Evolutionary conservation across 148 eudicot genomes (phyloP), one percentile per base, ranked within the genome.

Genomic region (Arctostaphylos glauca): DNA sequence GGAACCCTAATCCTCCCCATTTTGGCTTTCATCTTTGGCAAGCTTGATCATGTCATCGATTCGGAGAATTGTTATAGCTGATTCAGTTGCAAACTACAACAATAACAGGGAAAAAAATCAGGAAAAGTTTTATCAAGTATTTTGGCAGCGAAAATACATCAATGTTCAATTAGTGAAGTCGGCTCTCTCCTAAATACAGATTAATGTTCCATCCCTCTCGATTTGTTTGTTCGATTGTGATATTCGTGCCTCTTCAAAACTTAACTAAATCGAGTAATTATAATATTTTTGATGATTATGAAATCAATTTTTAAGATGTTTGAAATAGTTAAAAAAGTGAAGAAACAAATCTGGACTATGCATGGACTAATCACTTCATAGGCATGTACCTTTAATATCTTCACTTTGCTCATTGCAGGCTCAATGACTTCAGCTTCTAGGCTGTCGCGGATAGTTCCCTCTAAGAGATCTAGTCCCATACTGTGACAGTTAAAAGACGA

Each of bases 321-420:
- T 1, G 0, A 31, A 31, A 31, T 31, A 31, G 1, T 31, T 31
- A n/a, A 31, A 31, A n/a, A 31, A 31, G 38, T 31, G 38, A 31
- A 31, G 38, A 31, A 31, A 31, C 38, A 31, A 31, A 31, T 31
- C 38, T 0, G 38, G 38, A 31, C 38, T 19, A 59, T 19, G 6
- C 15, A 15, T 15, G 2, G 5, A 59, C 31, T 2, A 64, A 21
- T 64, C 9, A 64, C 68, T 38, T 68, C 6, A 31, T 68, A 68
- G 47, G 13, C 15, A 2, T 31, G 23, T 83, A 94, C 98, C 94
- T 93, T 97, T 79, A 96, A 88, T 54, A 93, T 96, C 90, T 94
- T 96, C 50, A 96, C 95, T 93, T 96, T 96, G 92, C 98, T 94
- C 99, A 94, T 93, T 72, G 99, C 95, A 55, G 98, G 98, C 84